Conservation (phyloP, 1,139 yeast species). For the Magnusiomyces tetraspermus region DNA sequence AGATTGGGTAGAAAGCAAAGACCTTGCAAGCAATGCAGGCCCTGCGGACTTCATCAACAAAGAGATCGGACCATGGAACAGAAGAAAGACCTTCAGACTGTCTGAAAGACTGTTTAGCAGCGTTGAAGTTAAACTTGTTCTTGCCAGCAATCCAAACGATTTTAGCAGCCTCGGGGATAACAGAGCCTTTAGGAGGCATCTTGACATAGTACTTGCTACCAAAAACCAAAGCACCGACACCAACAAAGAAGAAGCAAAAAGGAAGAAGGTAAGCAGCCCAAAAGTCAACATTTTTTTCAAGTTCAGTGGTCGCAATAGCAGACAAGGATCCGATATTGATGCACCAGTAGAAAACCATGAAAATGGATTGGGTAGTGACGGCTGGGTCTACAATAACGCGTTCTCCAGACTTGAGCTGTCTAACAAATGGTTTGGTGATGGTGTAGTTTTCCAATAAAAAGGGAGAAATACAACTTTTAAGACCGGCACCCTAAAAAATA, state of each 20-base stretch:
- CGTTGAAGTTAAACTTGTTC: conserved; percentile 44
- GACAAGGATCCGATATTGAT: conserved; percentile 75
- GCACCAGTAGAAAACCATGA: conserved; percentile 68
- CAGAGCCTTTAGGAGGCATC: conserved; percentile 55
- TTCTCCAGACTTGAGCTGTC: conserved; percentile 51
- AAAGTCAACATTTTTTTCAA: conserved; percentile 61
- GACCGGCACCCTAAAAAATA: conserved; percentile 86
- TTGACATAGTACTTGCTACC: conserved; percentile 53
- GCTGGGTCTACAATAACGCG: conserved; percentile 63
- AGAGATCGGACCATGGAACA: conserved; percentile 51
- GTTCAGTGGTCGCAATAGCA: conserved; percentile 66
- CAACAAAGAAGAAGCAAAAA: conserved; percentile 53
- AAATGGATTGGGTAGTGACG: conserved; percentile 62
- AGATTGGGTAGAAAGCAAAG: conserved; percentile 51
- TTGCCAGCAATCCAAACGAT: conserved; percentile 40
- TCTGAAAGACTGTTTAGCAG: conserved; percentile 47
- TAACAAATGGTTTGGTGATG: conserved; percentile 49
- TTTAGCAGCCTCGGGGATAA: conserved; percentile 48
- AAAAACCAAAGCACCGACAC: conserved; percentile 43
- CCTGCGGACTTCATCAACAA: conserved; percentile 55
- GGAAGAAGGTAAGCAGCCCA: conserved; percentile 72
- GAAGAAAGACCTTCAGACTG: conserved; percentile 32
- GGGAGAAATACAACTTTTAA: conserved; percentile 71
- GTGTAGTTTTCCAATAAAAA: conserved; percentile 68
- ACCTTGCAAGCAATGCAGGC: conserved; percentile 55